Percentiles rank a stretch among this genome's conserved stretches.
phyloP scores from a whole-genome alignment of 441 rosid species.

The Sinapis alba region DNA sequence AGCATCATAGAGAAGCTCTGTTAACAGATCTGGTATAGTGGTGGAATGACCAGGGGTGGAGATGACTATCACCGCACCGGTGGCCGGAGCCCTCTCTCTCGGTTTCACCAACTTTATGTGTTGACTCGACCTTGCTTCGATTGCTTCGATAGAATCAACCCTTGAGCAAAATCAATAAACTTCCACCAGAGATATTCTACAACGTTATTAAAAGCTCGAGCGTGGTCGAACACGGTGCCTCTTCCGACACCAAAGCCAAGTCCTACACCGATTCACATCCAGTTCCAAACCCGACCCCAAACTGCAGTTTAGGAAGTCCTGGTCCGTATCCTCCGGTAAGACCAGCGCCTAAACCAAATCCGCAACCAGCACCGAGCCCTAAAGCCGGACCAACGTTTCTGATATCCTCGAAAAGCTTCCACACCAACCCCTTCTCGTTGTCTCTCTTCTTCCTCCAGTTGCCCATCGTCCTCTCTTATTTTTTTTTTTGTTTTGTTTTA shows the following conservation, averaged over 20 bases:
- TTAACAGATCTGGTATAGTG: too few species aligned
- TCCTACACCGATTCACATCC: not conserved
- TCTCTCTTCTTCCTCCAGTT: conserved; percentile 15
- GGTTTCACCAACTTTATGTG: not conserved
- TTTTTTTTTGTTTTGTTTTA: not conserved
- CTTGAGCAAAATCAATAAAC: not conserved
- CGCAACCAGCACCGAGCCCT: conserved; percentile 84
- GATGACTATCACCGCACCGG: too few species aligned
- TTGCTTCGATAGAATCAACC: not conserved
- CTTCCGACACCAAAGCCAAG: not conserved
- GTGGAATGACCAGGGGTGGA: too few species aligned
- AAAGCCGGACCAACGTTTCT: conserved; percentile 83
- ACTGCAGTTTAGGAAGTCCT: not conserved
- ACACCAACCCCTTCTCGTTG: conserved; percentile 60
- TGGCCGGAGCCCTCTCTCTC: too few species aligned
- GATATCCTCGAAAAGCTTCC: conserved; percentile 77
- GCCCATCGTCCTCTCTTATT: conserved; percentile 1
- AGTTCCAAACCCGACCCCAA: not conserved
- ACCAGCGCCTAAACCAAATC: conserved; percentile 79
- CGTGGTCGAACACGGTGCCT: not conserved
- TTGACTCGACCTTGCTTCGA: not conserved
- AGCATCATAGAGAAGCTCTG: too few species aligned
- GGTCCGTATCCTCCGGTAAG: conserved; percentile 49
- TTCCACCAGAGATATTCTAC: not conserved
- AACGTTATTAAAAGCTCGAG: not conserved